Evolutionary conservation across 306 rosid species (phyloP), one percentile per base, ranked within the genome.

Genomic region (Malus domestica): DNA sequence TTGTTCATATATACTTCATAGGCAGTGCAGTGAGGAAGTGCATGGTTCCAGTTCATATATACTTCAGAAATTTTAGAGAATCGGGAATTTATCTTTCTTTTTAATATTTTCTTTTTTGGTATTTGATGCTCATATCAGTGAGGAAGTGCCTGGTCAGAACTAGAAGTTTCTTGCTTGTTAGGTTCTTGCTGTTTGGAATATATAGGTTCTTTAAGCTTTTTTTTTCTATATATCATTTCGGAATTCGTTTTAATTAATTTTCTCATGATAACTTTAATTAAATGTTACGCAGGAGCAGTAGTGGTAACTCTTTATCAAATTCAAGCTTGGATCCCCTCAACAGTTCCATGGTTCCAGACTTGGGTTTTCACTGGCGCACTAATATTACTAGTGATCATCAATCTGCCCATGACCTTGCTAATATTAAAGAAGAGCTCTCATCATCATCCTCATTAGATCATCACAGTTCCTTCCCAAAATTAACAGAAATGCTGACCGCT

Each of bases 401-500:
- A 10, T 77, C 87, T 65, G 35, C 59, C 16, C 77, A 81, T 61
- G 77, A 74, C 44, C 80, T 70, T 62, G 69, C 80, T 4, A 85
- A 74, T 35, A 83, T 80, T 33, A 88, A 88, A 71, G 90, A 86
- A 67, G 91, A 88, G 80, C 73, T 71, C 61, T 76, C 70, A 3
- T 62, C 78, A 29, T 74, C 78, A 12, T 66, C 70, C 13, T 35
- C 70, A 12, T 64, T 38, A 64, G 23, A 44, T 74, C 78, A 62
- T 62, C 88, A 20, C 27, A 42, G 27, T 25, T 62, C 76, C 58
- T 82, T 85, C 67, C 91, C 90, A 54, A 89, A 85, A 84, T 87
- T 88, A 86, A 82, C 86, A 10, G 88, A 89, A 68, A 80, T 89
- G 82, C 82, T 86, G 23, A 85, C 82, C 84, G 73, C 86, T 51